Percentiles rank a stretch among this genome's conserved stretches.
Evolutionary conservation across 805 yeast species (phyloP).

Genomic region (Candida jianshihensis): DNA sequence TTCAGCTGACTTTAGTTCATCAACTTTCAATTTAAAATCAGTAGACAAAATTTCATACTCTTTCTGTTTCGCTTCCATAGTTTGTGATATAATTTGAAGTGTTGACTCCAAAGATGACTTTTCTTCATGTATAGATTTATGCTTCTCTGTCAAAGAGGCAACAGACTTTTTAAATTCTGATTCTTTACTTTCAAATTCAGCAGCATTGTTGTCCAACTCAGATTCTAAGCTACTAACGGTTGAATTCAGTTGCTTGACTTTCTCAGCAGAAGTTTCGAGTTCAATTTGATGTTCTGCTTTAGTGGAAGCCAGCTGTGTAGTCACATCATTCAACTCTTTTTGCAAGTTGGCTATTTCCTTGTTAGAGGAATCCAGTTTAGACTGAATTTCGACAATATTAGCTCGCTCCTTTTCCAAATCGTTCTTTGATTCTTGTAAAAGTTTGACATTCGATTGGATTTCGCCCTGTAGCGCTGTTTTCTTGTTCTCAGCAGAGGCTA

Average conservation of each 20-base stretch:
- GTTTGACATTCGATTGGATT: too few species aligned
- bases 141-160: constrained; percentile 19
- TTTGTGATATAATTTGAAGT: constrained; percentile 26
- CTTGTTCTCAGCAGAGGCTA: neutral
- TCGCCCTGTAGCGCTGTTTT: neutral
- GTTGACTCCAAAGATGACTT: constrained; percentile 27
- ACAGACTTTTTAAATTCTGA: constrained; percentile 21
- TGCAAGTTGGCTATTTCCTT: too few species aligned
- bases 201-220: constrained; percentile 20
- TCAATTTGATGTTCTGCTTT: constrained; percentile 1
- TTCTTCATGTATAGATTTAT: constrained; percentile 24
- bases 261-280: neutral
- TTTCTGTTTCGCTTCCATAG: constrained; percentile 22
- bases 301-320: too few species aligned
- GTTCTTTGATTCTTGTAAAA: neutral
- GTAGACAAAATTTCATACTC: constrained; percentile 15
- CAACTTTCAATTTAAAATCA: constrained; percentile 6
- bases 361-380: too few species aligned
- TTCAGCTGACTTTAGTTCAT: neutral
- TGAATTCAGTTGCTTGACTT: constrained; percentile 3
- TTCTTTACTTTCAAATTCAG: constrained; percentile 24
- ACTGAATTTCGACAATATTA: too few species aligned
- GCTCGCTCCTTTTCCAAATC: too few species aligned
- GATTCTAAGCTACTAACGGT: constrained; percentile 10
- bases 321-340: too few species aligned